phyloP scores from a whole-genome alignment of 2,329 filamentous ascomycete genomes.

The Neofusicoccum parvum region DNA sequence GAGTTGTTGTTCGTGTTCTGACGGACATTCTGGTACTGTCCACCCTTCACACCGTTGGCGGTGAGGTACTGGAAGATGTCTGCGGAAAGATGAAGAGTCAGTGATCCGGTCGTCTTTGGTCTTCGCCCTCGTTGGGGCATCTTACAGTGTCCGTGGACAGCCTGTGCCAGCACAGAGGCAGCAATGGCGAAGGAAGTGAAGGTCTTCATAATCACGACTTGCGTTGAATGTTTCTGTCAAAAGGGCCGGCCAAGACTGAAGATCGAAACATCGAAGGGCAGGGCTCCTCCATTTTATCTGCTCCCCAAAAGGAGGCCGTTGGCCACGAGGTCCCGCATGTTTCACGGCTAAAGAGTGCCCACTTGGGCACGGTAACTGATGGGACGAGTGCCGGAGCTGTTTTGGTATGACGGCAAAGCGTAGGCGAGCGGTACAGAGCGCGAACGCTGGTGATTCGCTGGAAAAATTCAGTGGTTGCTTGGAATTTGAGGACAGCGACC shows the following conservation, averaged over 20 bases:
- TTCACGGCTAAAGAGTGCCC: slow-evolving; percentile 9
- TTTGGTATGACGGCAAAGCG: neutral
- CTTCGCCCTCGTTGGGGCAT: neutral
- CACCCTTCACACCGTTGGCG: slow-evolving; percentile 39
- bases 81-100: slow-evolving; percentile 23
- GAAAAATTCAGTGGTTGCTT: neutral
- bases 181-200: slow-evolving; percentile 35
- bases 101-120: neutral
- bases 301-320: neutral
- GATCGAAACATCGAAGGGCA: neutral
- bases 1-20: slow-evolving; percentile 42
- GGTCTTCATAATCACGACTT: slow-evolving; percentile 34
- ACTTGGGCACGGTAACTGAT: neutral
- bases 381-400: neutral
- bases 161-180: slow-evolving; percentile 34
- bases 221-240: neutral
- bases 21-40: slow-evolving; percentile 39
- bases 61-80: slow-evolving; percentile 43
- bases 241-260: slow-evolving; percentile 12
- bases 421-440: neutral
- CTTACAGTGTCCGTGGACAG: slow-evolving; percentile 41
- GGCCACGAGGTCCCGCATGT: neutral
- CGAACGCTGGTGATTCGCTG: neutral
- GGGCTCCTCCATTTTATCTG: slow-evolving; percentile 1
- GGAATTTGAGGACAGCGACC: neutral